Evolutionary conservation across 306 rosid genomes (phyloP).

Genomic region (Ziziphus jujuba): DNA sequence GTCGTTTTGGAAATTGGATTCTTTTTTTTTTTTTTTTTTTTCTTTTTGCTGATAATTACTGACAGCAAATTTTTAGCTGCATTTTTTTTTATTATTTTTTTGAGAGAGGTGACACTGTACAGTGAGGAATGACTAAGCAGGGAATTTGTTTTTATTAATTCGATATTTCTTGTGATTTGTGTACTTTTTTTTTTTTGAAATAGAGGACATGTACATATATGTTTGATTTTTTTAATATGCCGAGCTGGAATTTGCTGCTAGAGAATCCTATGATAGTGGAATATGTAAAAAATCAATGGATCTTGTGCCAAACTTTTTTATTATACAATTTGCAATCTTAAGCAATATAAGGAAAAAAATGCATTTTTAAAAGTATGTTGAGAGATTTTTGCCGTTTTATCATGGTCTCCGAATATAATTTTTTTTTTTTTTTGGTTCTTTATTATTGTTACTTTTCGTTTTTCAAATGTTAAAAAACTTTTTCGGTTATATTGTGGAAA

Average conservation of each 20-base stretch:
- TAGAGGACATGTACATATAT: not conserved
- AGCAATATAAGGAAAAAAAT: no score
- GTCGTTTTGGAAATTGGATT: slow-evolving; percentile 33
- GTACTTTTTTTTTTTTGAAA: not conserved
- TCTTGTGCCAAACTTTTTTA: not conserved
- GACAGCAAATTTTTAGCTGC: slow-evolving; percentile 29
- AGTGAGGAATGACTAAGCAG: slow-evolving; percentile 23
- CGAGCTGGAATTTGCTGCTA: not conserved
- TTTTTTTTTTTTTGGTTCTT: no score
- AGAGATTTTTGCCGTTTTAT: no score
- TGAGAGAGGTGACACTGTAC: slow-evolving; percentile 24
- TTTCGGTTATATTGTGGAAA: no score
- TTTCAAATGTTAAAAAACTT: no score
- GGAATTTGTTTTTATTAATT: not conserved
- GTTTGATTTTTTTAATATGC: not conserved
- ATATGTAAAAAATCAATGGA: not conserved
- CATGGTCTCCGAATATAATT: no score
- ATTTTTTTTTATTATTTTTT: not conserved
- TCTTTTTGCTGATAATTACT: not conserved
- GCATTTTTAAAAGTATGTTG: no score
- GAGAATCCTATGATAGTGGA: slow-evolving; percentile 20
- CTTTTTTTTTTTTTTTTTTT: slow-evolving; percentile 4
- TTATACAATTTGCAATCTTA: no score
- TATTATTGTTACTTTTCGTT: no score
- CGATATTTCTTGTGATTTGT: not conserved